A percentile compares a stretch with the other conserved stretches of the same genome.
phyloP scores from a whole-genome alignment of 805 yeast genomes.

The Candida glaebosa region DNA sequence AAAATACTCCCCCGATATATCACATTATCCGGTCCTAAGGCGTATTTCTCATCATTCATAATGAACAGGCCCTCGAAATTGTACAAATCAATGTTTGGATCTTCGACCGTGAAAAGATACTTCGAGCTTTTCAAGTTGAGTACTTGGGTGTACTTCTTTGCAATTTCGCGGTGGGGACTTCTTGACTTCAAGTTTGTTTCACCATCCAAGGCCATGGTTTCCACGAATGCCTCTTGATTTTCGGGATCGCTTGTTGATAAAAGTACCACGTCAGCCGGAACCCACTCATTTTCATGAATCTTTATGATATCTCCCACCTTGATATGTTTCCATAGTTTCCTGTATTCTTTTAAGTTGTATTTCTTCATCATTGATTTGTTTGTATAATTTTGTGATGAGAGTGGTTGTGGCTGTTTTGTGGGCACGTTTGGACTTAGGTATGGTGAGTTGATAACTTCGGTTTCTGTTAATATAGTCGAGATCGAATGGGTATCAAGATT shows the following conservation, averaged over 20 bases:
- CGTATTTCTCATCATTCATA: slow-evolving; percentile 38
- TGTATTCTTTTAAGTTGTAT: slow-evolving; percentile 31
- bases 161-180: slow-evolving; percentile 61
- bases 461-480: slow-evolving; percentile 37
- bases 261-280: slow-evolving; percentile 86
- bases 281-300: slow-evolving; percentile 78
- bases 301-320: slow-evolving; percentile 84
- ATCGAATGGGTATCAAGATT: slow-evolving; percentile 36
- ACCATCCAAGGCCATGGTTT: slow-evolving; percentile 97
- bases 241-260: slow-evolving; percentile 62
- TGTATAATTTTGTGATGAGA: slow-evolving; percentile 7
- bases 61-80: slow-evolving; percentile 80
- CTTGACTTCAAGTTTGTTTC: slow-evolving; percentile 87
- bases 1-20: slow-evolving; percentile 86
- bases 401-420: background rate
- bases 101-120: slow-evolving; percentile 69
- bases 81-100: slow-evolving; percentile 88
- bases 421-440: background rate
- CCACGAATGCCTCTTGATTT: slow-evolving; percentile 66
- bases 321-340: slow-evolving; percentile 65
- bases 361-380: slow-evolving; percentile 18
- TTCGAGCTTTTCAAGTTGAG: slow-evolving; percentile 46
- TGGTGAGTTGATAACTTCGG: slow-evolving; percentile 9
- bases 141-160: slow-evolving; percentile 48
- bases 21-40: slow-evolving; percentile 80